Base-by-base conservation (phyloP, 441 rosid species). In the Aquilaria agallochum region DNA sequence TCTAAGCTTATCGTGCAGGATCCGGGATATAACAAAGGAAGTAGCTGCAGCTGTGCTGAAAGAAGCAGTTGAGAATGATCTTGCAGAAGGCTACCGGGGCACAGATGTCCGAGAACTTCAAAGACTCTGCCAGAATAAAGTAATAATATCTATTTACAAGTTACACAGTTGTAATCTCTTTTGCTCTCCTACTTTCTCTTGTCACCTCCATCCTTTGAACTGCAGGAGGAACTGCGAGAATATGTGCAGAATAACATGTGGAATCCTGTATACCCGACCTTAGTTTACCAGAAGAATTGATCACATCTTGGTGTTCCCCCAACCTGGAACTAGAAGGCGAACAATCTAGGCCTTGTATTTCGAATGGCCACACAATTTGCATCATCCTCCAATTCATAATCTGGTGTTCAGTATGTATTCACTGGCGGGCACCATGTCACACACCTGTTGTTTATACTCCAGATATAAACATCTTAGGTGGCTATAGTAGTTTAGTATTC, bases 211-310 rank as follows among this genome's bases (percentile, higher is more conserved):
- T 20, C 42, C 42, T 36, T 36, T 36, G 42, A 36, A 36, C 42
- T 36, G 68, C 84, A 87, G 98, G 92, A 84, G 77, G 91, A 80
- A 69, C 76, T 92, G 14, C 59, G 69, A 54, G 77, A 81, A 33
- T 89, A 68, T 62, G 96, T 89, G 74, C 66, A 78, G 71, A 80
- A 78, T 67, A 89, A 84, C 83, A 92, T 92, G 98, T 92, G 98
- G 98, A 78, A 69, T 70, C 98, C 98, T 11, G 86, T 80, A 51
- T 92, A 87, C 65, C 91, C 98, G 42, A 83, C 87, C 20, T 58
- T 92, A 75, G 98, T 92, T 48, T 92, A 73, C 75, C 83, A 56
- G 72, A 68, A 76, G 40, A 83, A 77, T 58, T 86, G 71, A 76
- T 1, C 11, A n/a, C 15, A 10, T 31, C 3, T n/a, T 27, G 5